Evolutionary conservation across 495 filamentous ascomycete species (phyloP).

Genomic region (Penicillium diatomitis): DNA sequence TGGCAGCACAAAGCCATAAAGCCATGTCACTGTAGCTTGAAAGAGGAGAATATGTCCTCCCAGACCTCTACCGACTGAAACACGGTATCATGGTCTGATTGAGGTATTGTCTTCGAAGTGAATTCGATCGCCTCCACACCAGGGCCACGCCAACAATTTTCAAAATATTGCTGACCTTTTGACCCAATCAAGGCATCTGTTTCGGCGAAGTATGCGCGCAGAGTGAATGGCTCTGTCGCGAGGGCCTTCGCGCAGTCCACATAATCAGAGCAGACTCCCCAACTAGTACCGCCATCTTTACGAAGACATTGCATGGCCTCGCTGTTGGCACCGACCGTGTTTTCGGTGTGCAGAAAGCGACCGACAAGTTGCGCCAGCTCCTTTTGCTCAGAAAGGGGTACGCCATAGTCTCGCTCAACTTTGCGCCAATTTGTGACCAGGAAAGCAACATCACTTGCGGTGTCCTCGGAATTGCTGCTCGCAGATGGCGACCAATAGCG

Average conservation of each 20-base stretch:
- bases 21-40: background rate
- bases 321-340: constrained; percentile 23
- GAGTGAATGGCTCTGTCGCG: background rate
- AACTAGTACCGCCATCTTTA: constrained; percentile 13
- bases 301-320: constrained; percentile 26
- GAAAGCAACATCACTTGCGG: background rate
- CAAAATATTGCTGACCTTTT: constrained; percentile 22
- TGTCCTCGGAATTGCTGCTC: background rate
- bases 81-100: constrained; percentile 26
- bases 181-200: constrained; percentile 23
- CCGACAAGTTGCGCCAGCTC: constrained; percentile 13
- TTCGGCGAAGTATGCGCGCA: constrained; percentile 19
- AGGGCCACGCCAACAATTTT: constrained; percentile 18
- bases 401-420: constrained; percentile 15
- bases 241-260: constrained; percentile 12
- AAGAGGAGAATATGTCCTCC: constrained; percentile 11
- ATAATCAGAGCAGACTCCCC: constrained; percentile 26
- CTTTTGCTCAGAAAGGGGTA: constrained; percentile 7
- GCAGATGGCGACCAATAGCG: constrained; percentile 3
- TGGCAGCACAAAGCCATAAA: too few relatives aligned
- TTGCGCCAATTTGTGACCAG: constrained; percentile 8
- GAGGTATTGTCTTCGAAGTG: constrained; percentile 5
- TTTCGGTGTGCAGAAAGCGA: constrained; percentile 17
- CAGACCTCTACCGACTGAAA: constrained; percentile 12
- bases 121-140: constrained; percentile 11